Conservation (phyloP, 805 yeast species). For the Danielozyma ontarioensis region DNA sequence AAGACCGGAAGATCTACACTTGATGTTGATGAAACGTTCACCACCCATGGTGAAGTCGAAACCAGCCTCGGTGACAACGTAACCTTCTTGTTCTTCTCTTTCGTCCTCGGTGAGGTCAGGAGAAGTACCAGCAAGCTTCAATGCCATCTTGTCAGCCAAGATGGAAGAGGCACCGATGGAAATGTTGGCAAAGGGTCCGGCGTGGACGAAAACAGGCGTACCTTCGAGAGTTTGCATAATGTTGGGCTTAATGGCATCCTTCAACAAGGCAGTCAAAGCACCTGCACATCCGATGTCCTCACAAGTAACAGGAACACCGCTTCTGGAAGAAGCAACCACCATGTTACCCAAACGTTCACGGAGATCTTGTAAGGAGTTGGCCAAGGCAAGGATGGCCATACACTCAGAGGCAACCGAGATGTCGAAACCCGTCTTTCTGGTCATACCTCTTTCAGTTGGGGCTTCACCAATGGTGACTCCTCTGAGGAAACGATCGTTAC, state of each 20-base stretch:
- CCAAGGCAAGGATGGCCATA: conserved; percentile 79
- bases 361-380: conserved; percentile 65
- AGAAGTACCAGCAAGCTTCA: conserved; percentile 68
- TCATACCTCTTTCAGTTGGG: conserved; percentile 72
- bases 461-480: conserved; percentile 78
- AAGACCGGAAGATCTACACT: conserved; percentile 76
- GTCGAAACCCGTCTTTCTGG: conserved; percentile 74
- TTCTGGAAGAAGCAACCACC: conserved; percentile 64
- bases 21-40: conserved; percentile 78
- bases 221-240: conserved; percentile 87
- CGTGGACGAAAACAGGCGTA: conserved; percentile 82
- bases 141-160: conserved; percentile 76
- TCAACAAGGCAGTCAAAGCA: conserved; percentile 74
- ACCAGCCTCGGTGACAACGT: conserved; percentile 84
- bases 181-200: conserved; percentile 86
- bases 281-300: conserved; percentile 86
- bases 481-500: conserved; percentile 75
- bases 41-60: conserved; percentile 93
- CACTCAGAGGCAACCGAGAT: conserved; percentile 82
- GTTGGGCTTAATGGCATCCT: conserved; percentile 81
- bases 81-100: conserved; percentile 54
- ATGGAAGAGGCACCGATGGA: conserved; percentile 85
- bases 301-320: conserved; percentile 73
- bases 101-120: conserved; percentile 38
- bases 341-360: conserved; percentile 70